phyloP scores from a whole-genome alignment of 192 early-diverging fungal species.

The Ambispora gerdemannii region DNA sequence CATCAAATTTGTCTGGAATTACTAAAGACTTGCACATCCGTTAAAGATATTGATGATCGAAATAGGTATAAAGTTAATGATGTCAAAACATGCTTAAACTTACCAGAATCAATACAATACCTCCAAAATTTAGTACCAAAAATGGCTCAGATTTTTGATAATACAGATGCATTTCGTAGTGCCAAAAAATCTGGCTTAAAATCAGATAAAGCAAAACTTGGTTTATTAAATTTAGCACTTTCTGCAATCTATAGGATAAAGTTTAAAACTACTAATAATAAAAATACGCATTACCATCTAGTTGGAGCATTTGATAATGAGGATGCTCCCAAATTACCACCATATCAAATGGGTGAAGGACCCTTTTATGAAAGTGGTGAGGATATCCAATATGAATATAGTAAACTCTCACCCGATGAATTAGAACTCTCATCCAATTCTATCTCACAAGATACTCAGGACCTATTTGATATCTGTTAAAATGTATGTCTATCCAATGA shows the following conservation, averaged over 20 bases:
- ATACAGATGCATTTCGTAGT: background rate
- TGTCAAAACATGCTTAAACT: background rate
- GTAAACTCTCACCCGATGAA: slow-evolving; percentile 19
- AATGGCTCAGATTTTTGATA: slow-evolving; percentile 7
- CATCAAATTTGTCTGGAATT: slow-evolving; percentile 3
- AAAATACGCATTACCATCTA: slow-evolving; percentile 10
- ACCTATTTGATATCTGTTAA: slow-evolving; percentile 3
- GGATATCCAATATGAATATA: slow-evolving; percentile 3
- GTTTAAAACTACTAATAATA: slow-evolving; percentile 16
- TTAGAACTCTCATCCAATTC: background rate
- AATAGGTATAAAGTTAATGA: slow-evolving; percentile 4
- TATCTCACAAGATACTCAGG: background rate
- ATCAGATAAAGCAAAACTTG: slow-evolving; percentile 5
- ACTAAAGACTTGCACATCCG: too few relatives aligned
- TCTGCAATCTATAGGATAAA: background rate
- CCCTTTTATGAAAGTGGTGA: background rate
- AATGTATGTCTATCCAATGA: background rate
- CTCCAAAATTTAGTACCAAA: slow-evolving; percentile 9
- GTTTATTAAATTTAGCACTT: slow-evolving; percentile 20
- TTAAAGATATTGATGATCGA: slow-evolving; percentile 6
- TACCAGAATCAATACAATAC: background rate
- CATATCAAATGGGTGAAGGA: background rate
- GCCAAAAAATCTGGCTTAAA: slow-evolving; percentile 5
- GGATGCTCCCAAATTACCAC: background rate
- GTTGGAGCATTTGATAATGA: background rate